Base-by-base conservation (phyloP, 306 rosid species). In the Cicer judaicum region DNA sequence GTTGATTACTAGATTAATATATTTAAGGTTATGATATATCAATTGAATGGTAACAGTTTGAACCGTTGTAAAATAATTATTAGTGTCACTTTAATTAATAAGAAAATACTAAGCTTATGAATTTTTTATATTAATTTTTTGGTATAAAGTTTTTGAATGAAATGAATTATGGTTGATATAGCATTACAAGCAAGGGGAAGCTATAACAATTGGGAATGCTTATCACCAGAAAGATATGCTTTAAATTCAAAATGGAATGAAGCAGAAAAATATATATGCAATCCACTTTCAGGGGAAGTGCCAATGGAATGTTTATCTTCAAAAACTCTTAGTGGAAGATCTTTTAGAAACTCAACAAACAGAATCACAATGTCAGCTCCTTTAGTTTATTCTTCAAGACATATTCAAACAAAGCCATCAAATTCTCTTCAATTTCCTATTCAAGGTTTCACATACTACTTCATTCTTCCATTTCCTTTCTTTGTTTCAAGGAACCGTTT, bases 231-330 rank as follows among this genome's bases (percentile, higher is more conserved):
- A 50, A 93, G 97, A 75, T 87, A 86, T 84, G 93, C 96, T 57
- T 80, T 95, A 57, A 90, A 95, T 82, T 92, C 99, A 1, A 95
- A 95, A 80, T 95, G 99, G 99, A 90, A 89, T 73, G 99, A 95
- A 68, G 99, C 99, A 76, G 99, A 95, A 81, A 95, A 84, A 59
- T 95, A 92, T 53, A 95, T 95, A 76, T 86, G 98, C 88, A 95
- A 95, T 57, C 99, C 99, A 43, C 85, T 85, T 72, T 95, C 99
- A 3, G 99, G 99, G 43, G 93, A 92, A 24, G 89, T 95, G 21
- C 99, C 99, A 54, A 72, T 89, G 86, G 99, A 95, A 83, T 95
- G 99, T 90, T 76, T 95, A 70, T 95, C 99, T 34, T 89, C 98
- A 72, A 95, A 92, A 81, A 91, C 99, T 47, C 91, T 88, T 1